Evolutionary conservation across 164 flowering plant species (phyloP), one percentile per base, ranked within the genome.

Genomic region (Tetrastigma voinierianum): DNA sequence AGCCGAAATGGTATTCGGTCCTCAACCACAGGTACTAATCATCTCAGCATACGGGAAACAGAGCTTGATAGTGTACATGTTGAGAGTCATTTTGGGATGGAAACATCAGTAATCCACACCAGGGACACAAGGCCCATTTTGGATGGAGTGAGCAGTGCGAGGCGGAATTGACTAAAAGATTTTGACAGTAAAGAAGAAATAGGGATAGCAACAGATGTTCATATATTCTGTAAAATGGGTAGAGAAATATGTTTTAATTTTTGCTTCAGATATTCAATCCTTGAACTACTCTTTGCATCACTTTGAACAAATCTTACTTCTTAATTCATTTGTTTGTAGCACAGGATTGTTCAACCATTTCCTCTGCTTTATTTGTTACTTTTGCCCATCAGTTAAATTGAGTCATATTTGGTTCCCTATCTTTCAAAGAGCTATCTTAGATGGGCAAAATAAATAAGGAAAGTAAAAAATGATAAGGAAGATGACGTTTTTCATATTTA

Each of bases 1-100:
- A 58, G 76, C 53, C 63, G 71, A 66, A 74, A 59, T 32, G 75
- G 52, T 10, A 61, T 12, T 51, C 83, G 78, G 57, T 12, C 81
- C 3, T 68, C 77, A 17, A 13, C 75, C 40, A 66, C 64, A 58
- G 70, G 21, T 14, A 40, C 46, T 40, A 73, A 73, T 49, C 10
- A 43, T 57, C 78, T 76, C 23, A 61, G 3, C 44, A 62, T 66
- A 24, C 73, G 57, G 43, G 70, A 73, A 51, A n/a, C 77, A 2
- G 87, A 84, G 70, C 48, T 77, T 54, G 80, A 78, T 66, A 75
- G 57, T 57, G 79, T 64, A 5, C 74, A 78, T 56, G 62, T 65
- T 21, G 74, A 67, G 61, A 32, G 74, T 17, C 76, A 74, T 15
- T 56, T 67, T 45, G 68, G 48, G 16, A 57, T 25, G 48, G 78